A percentile compares a stretch with the other conserved stretches of the same genome.
Evolutionary conservation across 768 basidiomycete species (phyloP).

Genomic region (Boletellus emodensis): DNA sequence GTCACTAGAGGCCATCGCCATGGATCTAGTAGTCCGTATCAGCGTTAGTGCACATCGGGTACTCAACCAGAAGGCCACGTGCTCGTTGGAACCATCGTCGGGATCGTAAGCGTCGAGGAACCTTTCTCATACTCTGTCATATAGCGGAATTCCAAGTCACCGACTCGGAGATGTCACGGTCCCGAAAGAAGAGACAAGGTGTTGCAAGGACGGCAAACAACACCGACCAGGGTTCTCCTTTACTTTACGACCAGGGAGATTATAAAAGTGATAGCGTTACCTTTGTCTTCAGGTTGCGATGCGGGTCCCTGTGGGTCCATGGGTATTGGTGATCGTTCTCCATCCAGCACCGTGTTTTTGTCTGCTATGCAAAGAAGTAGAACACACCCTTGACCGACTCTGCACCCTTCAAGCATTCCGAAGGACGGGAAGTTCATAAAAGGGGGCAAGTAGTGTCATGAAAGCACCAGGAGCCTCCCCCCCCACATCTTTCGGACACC

Average conservation of each 20-base stretch:
- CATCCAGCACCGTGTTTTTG: conserved; percentile 14
- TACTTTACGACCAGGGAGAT: background rate
- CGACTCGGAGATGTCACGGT: background rate
- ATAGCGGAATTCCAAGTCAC: no score
- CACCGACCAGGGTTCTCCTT: background rate
- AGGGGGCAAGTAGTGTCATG: background rate
- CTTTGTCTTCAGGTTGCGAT: conserved; percentile 4
- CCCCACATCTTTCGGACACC: background rate
- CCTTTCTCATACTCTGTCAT: no score
- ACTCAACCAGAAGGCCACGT: background rate
- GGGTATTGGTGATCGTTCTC: background rate
- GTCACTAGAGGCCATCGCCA: background rate
- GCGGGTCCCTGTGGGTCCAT: conserved; percentile 25
- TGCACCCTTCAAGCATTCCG: background rate
- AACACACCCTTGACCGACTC: conserved; percentile 1
- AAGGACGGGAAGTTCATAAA: conserved; percentile 13
- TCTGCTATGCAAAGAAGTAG: conserved; percentile 6
- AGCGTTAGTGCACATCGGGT: background rate
- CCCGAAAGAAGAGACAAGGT: conserved; percentile 7
- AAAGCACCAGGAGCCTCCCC: background rate
- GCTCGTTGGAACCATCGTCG: background rate
- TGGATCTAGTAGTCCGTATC: background rate
- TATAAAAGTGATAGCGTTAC: background rate
- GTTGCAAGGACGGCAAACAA: conserved; percentile 7
- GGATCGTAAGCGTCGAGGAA: background rate